Conservation (phyloP, 2,329 filamentous ascomycete genomes). For the Xenosphaeropsis pyriputrescens region DNA sequence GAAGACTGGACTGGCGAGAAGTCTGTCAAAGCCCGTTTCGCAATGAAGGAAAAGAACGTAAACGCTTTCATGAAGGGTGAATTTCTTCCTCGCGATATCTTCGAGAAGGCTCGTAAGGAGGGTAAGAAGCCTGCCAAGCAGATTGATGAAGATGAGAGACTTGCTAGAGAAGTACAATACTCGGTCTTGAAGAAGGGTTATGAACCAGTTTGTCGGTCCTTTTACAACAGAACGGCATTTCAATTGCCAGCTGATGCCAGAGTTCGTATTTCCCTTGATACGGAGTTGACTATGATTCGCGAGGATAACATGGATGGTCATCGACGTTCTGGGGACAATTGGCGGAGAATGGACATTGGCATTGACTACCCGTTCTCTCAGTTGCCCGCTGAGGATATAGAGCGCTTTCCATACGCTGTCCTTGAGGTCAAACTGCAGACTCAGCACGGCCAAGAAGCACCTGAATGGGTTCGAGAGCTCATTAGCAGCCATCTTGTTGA, state of each 20-base stretch:
- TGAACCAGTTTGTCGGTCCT: slow-evolving; percentile 80
- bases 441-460: slow-evolving; percentile 84
- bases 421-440: slow-evolving; percentile 97
- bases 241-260: slow-evolving; percentile 92
- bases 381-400: slow-evolving; percentile 69
- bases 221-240: slow-evolving; percentile 97
- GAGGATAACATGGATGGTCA: slow-evolving; percentile 88
- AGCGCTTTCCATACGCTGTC: slow-evolving; percentile 89
- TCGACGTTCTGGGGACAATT: slow-evolving; percentile 68
- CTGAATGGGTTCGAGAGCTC: slow-evolving; percentile 90
- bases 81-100: slow-evolving; percentile 74
- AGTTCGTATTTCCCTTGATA: slow-evolving; percentile 92
- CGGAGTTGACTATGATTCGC: slow-evolving; percentile 84
- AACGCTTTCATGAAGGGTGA: slow-evolving; percentile 80
- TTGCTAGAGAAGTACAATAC: slow-evolving; percentile 89
- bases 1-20: slow-evolving; percentile 99
- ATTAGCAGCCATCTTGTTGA: slow-evolving; percentile 91
- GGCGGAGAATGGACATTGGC: slow-evolving; percentile 93
- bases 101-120: slow-evolving; percentile 91
- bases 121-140: slow-evolving; percentile 88
- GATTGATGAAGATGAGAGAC: slow-evolving; percentile 78
- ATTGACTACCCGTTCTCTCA: slow-evolving; percentile 92
- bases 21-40: slow-evolving; percentile 93
- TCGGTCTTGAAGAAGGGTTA: slow-evolving; percentile 78
- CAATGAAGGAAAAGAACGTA: slow-evolving; percentile 93